Base-by-base conservation (phyloP, 257 asterid genomes). In the Echites panduratus region DNA sequence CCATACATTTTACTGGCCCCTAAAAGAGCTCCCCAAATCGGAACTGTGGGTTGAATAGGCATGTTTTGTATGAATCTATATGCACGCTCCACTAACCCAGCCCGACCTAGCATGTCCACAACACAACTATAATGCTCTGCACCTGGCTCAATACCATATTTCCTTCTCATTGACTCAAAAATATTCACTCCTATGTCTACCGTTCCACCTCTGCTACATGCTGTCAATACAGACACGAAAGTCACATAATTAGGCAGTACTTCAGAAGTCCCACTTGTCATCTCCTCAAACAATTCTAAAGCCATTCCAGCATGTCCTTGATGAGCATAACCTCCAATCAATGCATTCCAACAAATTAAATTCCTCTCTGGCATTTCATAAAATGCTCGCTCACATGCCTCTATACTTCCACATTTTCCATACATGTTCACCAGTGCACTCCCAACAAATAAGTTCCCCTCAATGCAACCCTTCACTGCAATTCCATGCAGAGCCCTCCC, bases 381-480 rank as follows among this genome's bases (percentile, higher is more conserved):
- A 74, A 90, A 90, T 20, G 83, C 85, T 43, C 71, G 73, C 84
- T 87, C 90, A 24, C 98, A 88, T 61, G 85, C 87, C 57, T 85
- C 89, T 29, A 91, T 86, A 70, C 86, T 82, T 61, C 96, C 98
- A 78, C 96, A 94, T 70, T 91, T 91, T 0, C 93, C 98, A 53
- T 94, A 94, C 98, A 94, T 87, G 85, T 91, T 96, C 14, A 89
- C 96, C 26, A 94, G 84, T 0, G 96, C 96, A 77, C 97, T 94
- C 24, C 97, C 97, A 26, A 91, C 93, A 71, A 85, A 91, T 11
- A 89, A 71, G 78, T 88, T 84, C 61, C 74, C 81, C 53, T 87
- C 93, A 27, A 91, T 57, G 74, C 93, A 84, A 1, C 94, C 94
- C 82, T 94, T 94, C 53, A 87, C 93, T 4, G 90, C 96, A 53